Evolutionary conservation across 2,329 filamentous ascomycete genomes (phyloP).

Genomic region (Colletotrichum sp.): DNA sequence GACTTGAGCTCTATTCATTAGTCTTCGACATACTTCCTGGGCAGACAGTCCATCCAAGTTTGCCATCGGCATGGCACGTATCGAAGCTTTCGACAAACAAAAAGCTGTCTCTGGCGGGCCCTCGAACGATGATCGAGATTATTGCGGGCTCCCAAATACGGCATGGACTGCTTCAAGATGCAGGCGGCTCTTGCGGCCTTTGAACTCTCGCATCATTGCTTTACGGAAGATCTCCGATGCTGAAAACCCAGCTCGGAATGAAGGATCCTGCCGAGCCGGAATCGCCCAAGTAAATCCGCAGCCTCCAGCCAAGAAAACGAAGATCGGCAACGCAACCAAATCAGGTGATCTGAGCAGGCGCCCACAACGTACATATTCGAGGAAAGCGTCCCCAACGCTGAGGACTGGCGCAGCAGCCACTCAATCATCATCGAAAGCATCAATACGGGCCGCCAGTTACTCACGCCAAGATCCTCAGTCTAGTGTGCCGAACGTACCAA

Average conservation of each 20-base stretch:
- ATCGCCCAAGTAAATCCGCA: background rate
- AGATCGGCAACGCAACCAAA: background rate
- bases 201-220: conserved; percentile 46
- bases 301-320: background rate
- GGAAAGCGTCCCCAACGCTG: background rate
- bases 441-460: background rate
- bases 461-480: background rate
- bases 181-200: conserved; percentile 50
- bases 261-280: background rate
- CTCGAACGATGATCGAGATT: background rate
- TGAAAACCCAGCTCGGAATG: background rate
- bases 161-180: conserved; percentile 54
- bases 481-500: background rate
- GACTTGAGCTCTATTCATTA: background rate
- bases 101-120: background rate
- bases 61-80: background rate
- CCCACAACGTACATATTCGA: conserved; percentile 19
- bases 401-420: background rate
- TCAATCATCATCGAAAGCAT: background rate
- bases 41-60: background rate
- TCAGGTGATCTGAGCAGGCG: conserved; percentile 23
- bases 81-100: background rate
- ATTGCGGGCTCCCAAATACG: background rate
- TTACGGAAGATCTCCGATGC: conserved; percentile 40
- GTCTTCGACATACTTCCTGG: background rate